These are phyloP conservation scores for Inga laurina DNA, from an alignment of 306 rosid species.

Conservation along the genomic window DNA sequence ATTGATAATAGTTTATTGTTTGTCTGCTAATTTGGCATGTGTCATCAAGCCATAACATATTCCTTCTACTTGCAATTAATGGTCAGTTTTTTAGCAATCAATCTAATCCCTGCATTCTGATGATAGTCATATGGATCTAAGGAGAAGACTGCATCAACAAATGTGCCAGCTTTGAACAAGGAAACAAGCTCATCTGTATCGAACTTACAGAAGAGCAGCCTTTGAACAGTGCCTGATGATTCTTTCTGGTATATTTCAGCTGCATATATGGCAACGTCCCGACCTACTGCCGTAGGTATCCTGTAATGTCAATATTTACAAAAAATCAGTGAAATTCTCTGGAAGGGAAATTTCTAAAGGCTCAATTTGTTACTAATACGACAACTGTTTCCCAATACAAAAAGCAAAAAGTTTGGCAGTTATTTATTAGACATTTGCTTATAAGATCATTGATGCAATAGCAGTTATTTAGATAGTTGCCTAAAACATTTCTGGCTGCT, in stretches of 20 bases:
- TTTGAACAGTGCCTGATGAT: constrained; percentile 58
- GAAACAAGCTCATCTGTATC: constrained; percentile 71
- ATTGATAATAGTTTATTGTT: constrained; percentile 5
- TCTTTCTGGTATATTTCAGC: constrained; percentile 89
- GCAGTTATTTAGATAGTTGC: no score
- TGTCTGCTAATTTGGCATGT: not conserved
- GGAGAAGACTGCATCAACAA: constrained; percentile 79
- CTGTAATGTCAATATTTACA: constrained; percentile 44
- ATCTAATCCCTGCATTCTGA: constrained; percentile 82
- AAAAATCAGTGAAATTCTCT: constrained; percentile 22
- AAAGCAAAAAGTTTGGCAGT: no score
- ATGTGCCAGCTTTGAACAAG: constrained; percentile 64
- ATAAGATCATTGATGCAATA: no score
- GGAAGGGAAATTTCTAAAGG: not conserved
- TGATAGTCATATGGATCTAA: constrained; percentile 79
- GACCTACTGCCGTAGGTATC: constrained; percentile 63
- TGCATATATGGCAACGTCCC: constrained; percentile 52
- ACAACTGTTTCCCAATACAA: no score
- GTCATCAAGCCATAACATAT: constrained; percentile 16
- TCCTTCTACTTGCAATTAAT: constrained; percentile 54
- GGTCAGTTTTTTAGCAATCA: constrained; percentile 81
- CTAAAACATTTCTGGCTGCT: no score
- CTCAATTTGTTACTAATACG: no score
- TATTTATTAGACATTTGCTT: no score
- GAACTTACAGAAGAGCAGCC: constrained; percentile 66